A percentile compares a stretch with the other conserved stretches of the same genome.
Conservation (phyloP, 768 basidiomycete genomes). For the Cystobasidiopsis lactophilus region DNA sequence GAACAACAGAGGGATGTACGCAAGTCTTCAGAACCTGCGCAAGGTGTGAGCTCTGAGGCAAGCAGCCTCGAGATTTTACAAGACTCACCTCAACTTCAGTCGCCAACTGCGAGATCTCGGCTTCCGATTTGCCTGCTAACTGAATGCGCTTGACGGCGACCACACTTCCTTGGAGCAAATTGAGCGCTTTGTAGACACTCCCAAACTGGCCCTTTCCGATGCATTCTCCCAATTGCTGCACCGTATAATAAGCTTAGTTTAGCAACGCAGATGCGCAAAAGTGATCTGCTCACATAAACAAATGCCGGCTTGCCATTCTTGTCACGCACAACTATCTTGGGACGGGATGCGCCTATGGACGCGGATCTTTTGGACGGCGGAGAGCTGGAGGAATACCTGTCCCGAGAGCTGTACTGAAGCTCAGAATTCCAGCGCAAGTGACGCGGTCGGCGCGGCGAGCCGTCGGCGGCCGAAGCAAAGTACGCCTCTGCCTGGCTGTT, state of each 20-base stretch:
- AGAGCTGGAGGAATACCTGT: neutral
- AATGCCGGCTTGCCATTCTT: conserved; percentile 48
- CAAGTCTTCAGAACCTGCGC: conserved; percentile 77
- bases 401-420: conserved; percentile 3
- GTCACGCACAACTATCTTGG: conserved; percentile 54
- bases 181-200: conserved; percentile 79
- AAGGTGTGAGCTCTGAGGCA: too few species aligned
- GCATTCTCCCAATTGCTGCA: conserved; percentile 87
- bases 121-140: conserved; percentile 70
- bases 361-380: conserved; percentile 1
- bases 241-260: neutral
- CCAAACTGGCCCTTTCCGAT: conserved; percentile 96
- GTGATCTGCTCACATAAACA: conserved; percentile 45
- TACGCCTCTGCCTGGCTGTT: neutral
- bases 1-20: conserved; percentile 85
- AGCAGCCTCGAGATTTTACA: too few species aligned
- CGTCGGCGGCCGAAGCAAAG: neutral
- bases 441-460: neutral
- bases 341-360: conserved; percentile 32
- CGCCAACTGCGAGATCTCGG: conserved; percentile 76
- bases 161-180: conserved; percentile 83
- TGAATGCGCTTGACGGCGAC: conserved; percentile 97
- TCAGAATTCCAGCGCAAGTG: conserved; percentile 18
- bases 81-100: conserved; percentile 77
- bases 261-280: conserved; percentile 3